Base-by-base conservation (phyloP, 2,329 filamentous ascomycete species). In the Fusarium nematophilum region DNA sequence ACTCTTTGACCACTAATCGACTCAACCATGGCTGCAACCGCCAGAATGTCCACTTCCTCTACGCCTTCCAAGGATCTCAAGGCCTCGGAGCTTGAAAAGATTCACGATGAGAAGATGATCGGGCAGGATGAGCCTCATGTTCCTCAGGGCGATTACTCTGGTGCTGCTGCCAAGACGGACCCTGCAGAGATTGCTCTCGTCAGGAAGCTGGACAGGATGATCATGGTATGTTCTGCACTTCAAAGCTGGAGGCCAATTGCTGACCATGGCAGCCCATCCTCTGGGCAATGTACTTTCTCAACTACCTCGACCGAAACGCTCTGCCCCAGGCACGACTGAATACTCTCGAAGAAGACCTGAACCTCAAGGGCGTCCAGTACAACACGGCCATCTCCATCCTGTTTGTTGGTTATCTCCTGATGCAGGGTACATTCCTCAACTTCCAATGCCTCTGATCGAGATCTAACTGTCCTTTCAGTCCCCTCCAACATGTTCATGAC, bases 261-360 rank as follows among this genome's bases (percentile, higher is more conserved):
- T 56, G 9, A 45, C 21, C 6, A 6, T 3, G 4, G 1, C 36
- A 67, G 65, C 65, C 62, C 5, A 65, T 65, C 15, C 50, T 66
- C 8, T 66, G 58, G 58, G 58, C 55, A 13, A 66, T 66, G 62
- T 68, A 68, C 37, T 66, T 64, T 31, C 59, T 68, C 9, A 68
- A 68, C 36, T 64, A 64, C 42, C 57, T 64, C 21, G 66, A 69
- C 29, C 66, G 66, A 11, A 69, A 69, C 15, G 66, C 64, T 21
- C 45, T 69, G 1, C 62, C 66, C 2, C 62, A 65, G 3, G 66
- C 66, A 3, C 53, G 62, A 25, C 40, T 68, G 5, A 66, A 67
- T 8, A 59, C 43, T 2, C 53, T 67, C 3, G 66, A 68, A 33
- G 33, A 53, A 11, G 62, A 68, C 14, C 38, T 67, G 5, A 52